Evolutionary conservation across 768 basidiomycete species (phyloP).

Genomic region (Tremella mesenterica): DNA sequence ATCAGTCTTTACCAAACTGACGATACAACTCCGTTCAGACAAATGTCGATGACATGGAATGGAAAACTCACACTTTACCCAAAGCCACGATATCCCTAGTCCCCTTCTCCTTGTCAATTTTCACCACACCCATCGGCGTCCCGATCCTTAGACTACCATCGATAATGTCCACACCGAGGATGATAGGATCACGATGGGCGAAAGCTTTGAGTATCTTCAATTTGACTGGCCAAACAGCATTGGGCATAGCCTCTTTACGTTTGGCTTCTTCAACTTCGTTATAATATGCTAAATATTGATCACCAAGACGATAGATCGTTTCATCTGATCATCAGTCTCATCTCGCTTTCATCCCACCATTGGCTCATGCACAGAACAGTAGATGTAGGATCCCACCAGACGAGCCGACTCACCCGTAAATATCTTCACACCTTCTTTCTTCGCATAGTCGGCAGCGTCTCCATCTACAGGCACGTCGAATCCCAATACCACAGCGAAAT

Average conservation of each 20-base stretch:
- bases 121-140: slow-evolving; percentile 91
- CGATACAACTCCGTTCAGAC: too few relatives aligned
- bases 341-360: not conserved
- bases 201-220: slow-evolving; percentile 89
- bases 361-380: not conserved
- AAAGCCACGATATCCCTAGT: slow-evolving; percentile 86
- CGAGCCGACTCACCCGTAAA: slow-evolving; percentile 67
- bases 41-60: not conserved
- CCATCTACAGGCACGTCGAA: slow-evolving; percentile 93
- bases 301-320: slow-evolving; percentile 97
- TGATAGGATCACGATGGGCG: slow-evolving; percentile 94
- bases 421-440: slow-evolving; percentile 84
- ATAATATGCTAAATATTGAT: slow-evolving; percentile 91
- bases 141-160: slow-evolving; percentile 85
- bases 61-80: slow-evolving; percentile 72
- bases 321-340: slow-evolving; percentile 56
- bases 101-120: slow-evolving; percentile 72
- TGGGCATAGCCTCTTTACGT: slow-evolving; percentile 79
- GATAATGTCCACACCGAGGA: slow-evolving; percentile 89
- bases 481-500: slow-evolving; percentile 87
- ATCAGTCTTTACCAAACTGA: too few relatives aligned
- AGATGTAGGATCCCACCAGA: not conserved
- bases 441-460: slow-evolving; percentile 82
- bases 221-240: slow-evolving; percentile 93
- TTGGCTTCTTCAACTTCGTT: slow-evolving; percentile 86